Conservation (phyloP, 306 rosid species). For the Medicago ruthenica region DNA sequence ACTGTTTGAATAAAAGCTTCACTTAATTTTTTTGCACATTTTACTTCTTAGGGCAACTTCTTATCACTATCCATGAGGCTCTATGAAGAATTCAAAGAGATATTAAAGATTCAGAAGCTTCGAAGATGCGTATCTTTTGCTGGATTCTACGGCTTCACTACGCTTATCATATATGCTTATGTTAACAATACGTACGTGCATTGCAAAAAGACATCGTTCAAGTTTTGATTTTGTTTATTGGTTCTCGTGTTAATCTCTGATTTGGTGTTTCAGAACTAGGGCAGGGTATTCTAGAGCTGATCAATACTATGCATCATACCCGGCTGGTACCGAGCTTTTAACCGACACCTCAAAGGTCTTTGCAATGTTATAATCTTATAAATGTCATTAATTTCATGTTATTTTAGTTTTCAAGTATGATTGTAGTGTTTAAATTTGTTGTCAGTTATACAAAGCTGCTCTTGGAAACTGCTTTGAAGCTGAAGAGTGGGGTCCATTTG, state of each 20-base stretch:
- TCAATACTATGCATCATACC: conserved; percentile 93
- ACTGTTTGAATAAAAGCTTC: conserved; percentile 41
- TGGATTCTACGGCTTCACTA: conserved; percentile 79
- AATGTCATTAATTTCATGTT: conserved; percentile 6
- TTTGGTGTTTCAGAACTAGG: conserved; percentile 75
- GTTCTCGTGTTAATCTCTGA: conserved; percentile 29
- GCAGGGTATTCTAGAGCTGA: conserved; percentile 96
- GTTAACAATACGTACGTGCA: conserved; percentile 51
- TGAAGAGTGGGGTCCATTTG: conserved; percentile 96
- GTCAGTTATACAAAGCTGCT: conserved; percentile 88
- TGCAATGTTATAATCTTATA: neutral
- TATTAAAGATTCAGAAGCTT: conserved; percentile 81
- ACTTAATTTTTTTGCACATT: conserved; percentile 28
- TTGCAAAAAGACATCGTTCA: no score
- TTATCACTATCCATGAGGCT: conserved; percentile 46
- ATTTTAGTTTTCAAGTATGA: conserved; percentile 26
- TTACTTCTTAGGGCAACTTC: conserved; percentile 37
- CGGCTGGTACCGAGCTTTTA: conserved; percentile 93
- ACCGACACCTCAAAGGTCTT: conserved; percentile 81
- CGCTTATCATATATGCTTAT: conserved; percentile 72
- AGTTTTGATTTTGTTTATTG: neutral
- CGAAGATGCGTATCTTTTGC: conserved; percentile 80
- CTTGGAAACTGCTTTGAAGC: conserved; percentile 85
- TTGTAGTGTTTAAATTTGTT: conserved; percentile 31
- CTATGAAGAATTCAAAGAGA: conserved; percentile 61